phyloP scores from a whole-genome alignment of 371 early-diverging fungal genomes.

The Paraphysoderma sedebokerense region DNA sequence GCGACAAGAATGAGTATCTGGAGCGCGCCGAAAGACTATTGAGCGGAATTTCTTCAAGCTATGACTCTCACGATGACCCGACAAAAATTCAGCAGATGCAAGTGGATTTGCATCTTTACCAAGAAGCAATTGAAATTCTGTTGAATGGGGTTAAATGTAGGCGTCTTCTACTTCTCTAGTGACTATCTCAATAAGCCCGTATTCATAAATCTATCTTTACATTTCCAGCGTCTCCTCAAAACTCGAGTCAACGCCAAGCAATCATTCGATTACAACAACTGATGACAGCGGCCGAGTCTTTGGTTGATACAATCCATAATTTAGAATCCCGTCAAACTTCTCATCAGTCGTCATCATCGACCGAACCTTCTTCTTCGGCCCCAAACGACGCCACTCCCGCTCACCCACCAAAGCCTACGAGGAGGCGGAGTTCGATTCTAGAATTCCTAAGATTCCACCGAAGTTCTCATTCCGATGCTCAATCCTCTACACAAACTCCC shows the following conservation, averaged over 20 bases:
- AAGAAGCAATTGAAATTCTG: constrained; percentile 38
- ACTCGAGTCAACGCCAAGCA: not conserved
- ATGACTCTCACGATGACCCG: not conserved
- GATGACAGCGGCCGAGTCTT: not conserved
- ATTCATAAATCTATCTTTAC: not conserved
- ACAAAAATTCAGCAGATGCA: constrained; percentile 12
- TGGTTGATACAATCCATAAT: not conserved
- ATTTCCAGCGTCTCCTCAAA: not conserved
- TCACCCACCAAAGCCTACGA: not conserved
- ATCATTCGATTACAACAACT: not conserved
- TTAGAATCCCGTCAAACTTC: not conserved
- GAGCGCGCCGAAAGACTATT: not conserved
- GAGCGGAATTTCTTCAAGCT: not conserved
- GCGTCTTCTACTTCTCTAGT: not conserved
- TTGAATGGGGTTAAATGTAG: constrained; percentile 43
- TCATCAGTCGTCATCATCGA: not conserved
- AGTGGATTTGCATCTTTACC: constrained; percentile 25
- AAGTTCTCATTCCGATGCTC: too few species aligned
- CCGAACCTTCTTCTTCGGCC: not conserved
- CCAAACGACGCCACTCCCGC: not conserved
- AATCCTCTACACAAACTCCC: too few species aligned
- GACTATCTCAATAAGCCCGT: not conserved
- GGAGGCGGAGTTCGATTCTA: too few species aligned
- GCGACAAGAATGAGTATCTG: not conserved
- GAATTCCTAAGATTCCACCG: too few species aligned